Conservation (phyloP, 305 asterid species). For the Nicotiana rustica region DNA sequence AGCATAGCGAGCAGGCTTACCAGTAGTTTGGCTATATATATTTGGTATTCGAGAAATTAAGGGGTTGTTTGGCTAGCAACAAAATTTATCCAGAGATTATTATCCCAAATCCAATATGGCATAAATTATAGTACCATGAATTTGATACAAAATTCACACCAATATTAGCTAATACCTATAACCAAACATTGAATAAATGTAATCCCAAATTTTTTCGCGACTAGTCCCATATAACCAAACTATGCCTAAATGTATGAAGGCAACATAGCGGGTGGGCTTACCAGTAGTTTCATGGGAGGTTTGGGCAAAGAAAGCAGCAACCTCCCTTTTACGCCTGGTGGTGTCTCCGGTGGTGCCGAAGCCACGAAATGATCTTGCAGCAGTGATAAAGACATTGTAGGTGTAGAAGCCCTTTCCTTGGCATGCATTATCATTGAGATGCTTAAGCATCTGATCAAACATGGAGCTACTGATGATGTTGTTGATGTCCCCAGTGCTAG, state of each 20-base stretch:
- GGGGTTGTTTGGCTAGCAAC: too few species aligned
- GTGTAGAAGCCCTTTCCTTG: constrained; percentile 43
- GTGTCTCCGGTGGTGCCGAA: constrained; percentile 46
- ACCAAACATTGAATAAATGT: too few species aligned
- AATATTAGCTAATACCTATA: too few species aligned
- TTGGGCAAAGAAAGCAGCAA: constrained; percentile 49
- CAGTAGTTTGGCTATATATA: too few species aligned
- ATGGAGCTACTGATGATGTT: not conserved
- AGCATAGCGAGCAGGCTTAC: too few species aligned
- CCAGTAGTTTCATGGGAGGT: constrained; percentile 50
- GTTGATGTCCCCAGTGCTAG: constrained; percentile 21
- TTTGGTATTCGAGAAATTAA: too few species aligned
- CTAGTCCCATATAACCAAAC: too few species aligned
- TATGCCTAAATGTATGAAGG: not conserved
- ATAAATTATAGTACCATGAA: too few species aligned
- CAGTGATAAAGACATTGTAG: constrained; percentile 45
- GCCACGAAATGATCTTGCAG: constrained; percentile 37
- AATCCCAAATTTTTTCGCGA: too few species aligned
- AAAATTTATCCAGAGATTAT: too few species aligned
- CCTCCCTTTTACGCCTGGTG: constrained; percentile 42
- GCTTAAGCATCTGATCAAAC: constrained; percentile 42
- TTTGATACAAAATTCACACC: too few species aligned
- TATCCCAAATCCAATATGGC: too few species aligned
- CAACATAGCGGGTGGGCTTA: not conserved
- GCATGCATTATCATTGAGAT: constrained; percentile 40